Evolutionary conservation across 352 stramenopile species (phyloP), one percentile per base, ranked within the genome.

Genomic region (Phytophthora sojae): DNA sequence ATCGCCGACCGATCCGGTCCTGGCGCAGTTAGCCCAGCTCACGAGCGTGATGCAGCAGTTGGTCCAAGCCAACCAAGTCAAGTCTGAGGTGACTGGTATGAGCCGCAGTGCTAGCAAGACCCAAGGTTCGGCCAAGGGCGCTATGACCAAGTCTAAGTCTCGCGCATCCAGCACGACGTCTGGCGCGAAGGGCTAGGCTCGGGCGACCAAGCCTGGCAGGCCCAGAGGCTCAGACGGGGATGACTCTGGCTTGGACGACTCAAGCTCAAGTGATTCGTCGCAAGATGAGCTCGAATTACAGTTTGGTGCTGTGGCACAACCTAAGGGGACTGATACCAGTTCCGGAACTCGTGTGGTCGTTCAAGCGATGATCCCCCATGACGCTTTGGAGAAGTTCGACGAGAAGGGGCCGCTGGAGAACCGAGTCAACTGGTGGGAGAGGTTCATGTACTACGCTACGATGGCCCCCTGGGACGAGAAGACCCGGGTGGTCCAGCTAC

Each of bases 391-490:
- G 35, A 42, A 15, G 35, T 42, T 42, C 35, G 11, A 17, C 8
- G 54, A 61, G 3, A 21, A 19, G 3, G 30, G n/a, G 0, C 6
- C 30, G 0, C 29, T 60, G 1, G 53, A 60, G 1, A 32, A 60
- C 2, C 54, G 54, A 14, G 54, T 49, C 5, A 50, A 61, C 12
- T 50, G 54, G 54, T 61, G 54, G 35, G 54, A 61, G 17, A 35
- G 54, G 6, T 61, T 61, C 54, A 61, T 61, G 54, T 35, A 61
- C 14, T 61, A 51, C 1, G 54, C 35, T 5, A 61, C 54, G 0
- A 61, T 61, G 35, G 35, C 54, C 2, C 35, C 54, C 3, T 39
- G 35, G 54, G 35, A 61, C 15, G 19, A 61, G 9, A 49, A 37
- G 14, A 61, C 35, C 7, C 30, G 54, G 12, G 6, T 42, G 0